phyloP scores from a whole-genome alignment of 2,329 filamentous ascomycete species.

The Xylariales sp. region DNA sequence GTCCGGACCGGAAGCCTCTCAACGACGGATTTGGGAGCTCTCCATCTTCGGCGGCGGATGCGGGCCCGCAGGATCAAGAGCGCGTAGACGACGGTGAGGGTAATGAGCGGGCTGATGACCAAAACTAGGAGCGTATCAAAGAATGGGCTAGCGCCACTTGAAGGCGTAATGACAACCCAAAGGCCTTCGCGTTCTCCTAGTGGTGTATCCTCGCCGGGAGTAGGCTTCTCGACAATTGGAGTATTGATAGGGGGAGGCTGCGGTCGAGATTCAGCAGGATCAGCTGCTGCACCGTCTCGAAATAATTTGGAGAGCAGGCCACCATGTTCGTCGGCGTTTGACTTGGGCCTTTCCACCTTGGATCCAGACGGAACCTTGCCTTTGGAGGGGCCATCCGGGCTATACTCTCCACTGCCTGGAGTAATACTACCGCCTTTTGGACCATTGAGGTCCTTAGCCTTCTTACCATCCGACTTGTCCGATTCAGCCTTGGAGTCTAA shows the following conservation, averaged over 20 bases:
- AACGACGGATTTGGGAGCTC: slow-evolving; percentile 95
- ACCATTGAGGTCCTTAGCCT: slow-evolving; percentile 27
- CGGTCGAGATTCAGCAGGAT: slow-evolving; percentile 25
- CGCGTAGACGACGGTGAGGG: slow-evolving; percentile 87
- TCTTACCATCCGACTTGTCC: slow-evolving; percentile 19
- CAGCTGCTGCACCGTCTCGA: slow-evolving; percentile 35
- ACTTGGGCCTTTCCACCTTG: slow-evolving; percentile 15
- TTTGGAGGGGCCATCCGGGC: slow-evolving; percentile 30
- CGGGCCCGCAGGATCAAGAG: slow-evolving; percentile 81
- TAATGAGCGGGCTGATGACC: slow-evolving; percentile 91
- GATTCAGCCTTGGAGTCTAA: slow-evolving; percentile 14
- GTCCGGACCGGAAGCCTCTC: slow-evolving; percentile 92
- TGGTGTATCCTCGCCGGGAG: slow-evolving; percentile 24
- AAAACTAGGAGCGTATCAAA: slow-evolving; percentile 94
- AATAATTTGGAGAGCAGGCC: slow-evolving; percentile 48
- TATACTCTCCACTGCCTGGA: slow-evolving; percentile 69
- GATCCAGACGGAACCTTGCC: slow-evolving; percentile 18
- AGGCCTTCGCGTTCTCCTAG: slow-evolving; percentile 65
- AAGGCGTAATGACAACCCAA: slow-evolving; percentile 94
- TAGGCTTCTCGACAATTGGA: slow-evolving; percentile 18
- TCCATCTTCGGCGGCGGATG: slow-evolving; percentile 84
- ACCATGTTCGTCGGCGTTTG: slow-evolving; percentile 15
- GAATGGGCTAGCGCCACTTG: slow-evolving; percentile 84
- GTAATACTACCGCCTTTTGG: slow-evolving; percentile 64
- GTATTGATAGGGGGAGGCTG: slow-evolving; percentile 21